A percentile compares a stretch with the other conserved stretches of the same genome.
phyloP scores from a whole-genome alignment of 1,139 yeast genomes.

The Suhomyces bokatorum region DNA sequence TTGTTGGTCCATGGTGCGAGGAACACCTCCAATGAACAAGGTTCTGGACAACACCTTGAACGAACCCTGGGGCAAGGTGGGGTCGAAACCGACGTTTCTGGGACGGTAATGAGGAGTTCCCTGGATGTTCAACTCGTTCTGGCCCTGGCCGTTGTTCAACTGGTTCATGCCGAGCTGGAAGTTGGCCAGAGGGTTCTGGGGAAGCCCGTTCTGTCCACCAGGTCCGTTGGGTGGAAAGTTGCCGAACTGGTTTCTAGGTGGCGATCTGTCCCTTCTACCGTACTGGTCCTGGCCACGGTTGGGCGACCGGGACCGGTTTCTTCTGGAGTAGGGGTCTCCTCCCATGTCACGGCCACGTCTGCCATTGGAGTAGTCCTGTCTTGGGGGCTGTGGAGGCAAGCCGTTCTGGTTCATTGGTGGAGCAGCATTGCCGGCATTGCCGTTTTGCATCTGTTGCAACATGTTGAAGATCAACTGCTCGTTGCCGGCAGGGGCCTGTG shows the following conservation, averaged over 20 bases:
- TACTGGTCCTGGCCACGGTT: slow-evolving; percentile 23
- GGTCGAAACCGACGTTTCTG: slow-evolving; percentile 68
- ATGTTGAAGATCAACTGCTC: slow-evolving; percentile 40
- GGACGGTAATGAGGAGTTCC: slow-evolving; percentile 75
- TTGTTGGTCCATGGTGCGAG: slow-evolving; percentile 74
- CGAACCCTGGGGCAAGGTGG: slow-evolving; percentile 72
- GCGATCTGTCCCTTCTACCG: slow-evolving; percentile 35
- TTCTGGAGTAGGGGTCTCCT: slow-evolving; percentile 40
- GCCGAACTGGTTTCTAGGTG: slow-evolving; percentile 25
- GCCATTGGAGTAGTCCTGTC: slow-evolving; percentile 24
- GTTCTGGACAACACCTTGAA: slow-evolving; percentile 88
- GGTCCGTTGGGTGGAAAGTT: slow-evolving; percentile 15
- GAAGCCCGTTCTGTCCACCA: slow-evolving; percentile 9
- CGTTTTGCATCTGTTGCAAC: slow-evolving; percentile 47
- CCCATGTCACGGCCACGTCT: slow-evolving; percentile 40
- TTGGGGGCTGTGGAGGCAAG: slow-evolving; percentile 17
- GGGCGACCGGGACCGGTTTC: slow-evolving; percentile 62
- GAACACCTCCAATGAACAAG: slow-evolving; percentile 90
- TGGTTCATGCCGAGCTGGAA: slow-evolving; percentile 6
- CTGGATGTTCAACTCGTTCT: slow-evolving; percentile 63
- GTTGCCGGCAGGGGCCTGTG: slow-evolving; percentile 17
- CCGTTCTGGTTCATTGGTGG: slow-evolving; percentile 3
- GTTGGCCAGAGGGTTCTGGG: slow-evolving; percentile 10
- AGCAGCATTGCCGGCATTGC: slow-evolving; percentile 12
- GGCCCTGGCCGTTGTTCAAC: slow-evolving; percentile 1